Evolutionary conservation across 2,329 filamentous ascomycete species (phyloP), one percentile per base, ranked within the genome.

Genomic region (Colletotrichum neosansevieriae): DNA sequence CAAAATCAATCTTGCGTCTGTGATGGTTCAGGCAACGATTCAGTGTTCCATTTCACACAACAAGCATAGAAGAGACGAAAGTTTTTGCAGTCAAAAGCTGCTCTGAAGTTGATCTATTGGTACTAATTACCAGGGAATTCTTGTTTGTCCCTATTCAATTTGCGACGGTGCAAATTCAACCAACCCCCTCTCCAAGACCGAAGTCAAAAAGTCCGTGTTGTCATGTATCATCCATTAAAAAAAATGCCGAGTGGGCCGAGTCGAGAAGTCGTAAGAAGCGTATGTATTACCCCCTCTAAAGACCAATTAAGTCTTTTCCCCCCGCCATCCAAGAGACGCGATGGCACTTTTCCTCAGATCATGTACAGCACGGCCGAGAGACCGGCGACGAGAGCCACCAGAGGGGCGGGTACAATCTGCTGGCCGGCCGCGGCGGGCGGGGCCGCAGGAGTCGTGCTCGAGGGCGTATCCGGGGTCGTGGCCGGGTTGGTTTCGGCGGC

Each of bases 351-450:
- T 38, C 3, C 70, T 78, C 77, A 83, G 74, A 82, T 70, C 69
- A 76, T 75, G 56, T 77, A 72, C 44, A 79, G 73, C 9, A 77
- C 77, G 13, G 76, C 77, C 29, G 79, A 61, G 50, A 80, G 53
- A 19, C 76, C 78, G 21, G 80, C 47, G 45, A 76, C 72, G 13
- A 82, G 72, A 15, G 78, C 79, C 10, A 74, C 74, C 40, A 78
- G 67, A 0, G 79, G 81, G 32, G 76, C 76, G 5, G 73, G 74
- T 9, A 74, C 70, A 45, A 78, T 70, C 24, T 57, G 57, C 32
- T 74, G 73, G 38, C 72, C 75, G 1, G 77, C 79, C 9, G 73
- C 76, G 69, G 72, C 75, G 24, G 74, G 72, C 9, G 74, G 63
- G 19, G 71, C 65, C 2, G 50, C 44, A 2, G 70, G 70, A 6